Base-by-base conservation (phyloP, 768 basidiomycete species). In the Suillus weaverae region DNA sequence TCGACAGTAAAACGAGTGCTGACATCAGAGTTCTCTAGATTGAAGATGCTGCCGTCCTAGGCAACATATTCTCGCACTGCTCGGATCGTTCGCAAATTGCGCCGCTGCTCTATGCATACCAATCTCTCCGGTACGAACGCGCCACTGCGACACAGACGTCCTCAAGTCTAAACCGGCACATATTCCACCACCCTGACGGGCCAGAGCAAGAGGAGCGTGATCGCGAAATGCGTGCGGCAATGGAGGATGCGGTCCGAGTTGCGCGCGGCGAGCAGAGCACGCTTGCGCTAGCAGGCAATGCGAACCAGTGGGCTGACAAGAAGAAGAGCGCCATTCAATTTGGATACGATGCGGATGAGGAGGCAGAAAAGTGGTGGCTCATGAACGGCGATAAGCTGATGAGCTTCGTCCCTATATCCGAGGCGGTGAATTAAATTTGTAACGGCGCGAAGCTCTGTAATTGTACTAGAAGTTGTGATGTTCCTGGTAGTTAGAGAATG, bases 251-350 rank as follows among this genome's bases (percentile, higher is more conserved):
- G 59, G 63, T 79, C 62, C 62, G 68, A 62, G 70, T 71, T 62
- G 71, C 54, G 20, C 63, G 61, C 11, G 70, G 72, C 44, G 39
- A 68, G 67, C 4, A 20, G 43, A 67, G 60, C 65, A 60, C 43
- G 53, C 59, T 66, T 65, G 54, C 55, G 41, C 48, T 64, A 50
- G 60, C 36, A 10, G 77, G 77, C 35, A 86, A 82, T 68, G 77
- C 79, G 62, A 87, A 87, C 63, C 80, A 85, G 64, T 87, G 86
- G 88, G 85, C 85, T 9, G 87, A 88, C 69, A 80, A 77, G 69
- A 73, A 70, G 59, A 86, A 85, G 79, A 86, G 74, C 59, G 63
- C 55, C 32, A 68, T 67, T 5, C 81, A 83, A 68, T 88, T 86
- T 72, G 78, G 79, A 18, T 86, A 87, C 66, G 86, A 87, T 64